A percentile compares a stretch with the other conserved stretches of the same genome.
phyloP scores from a whole-genome alignment of 306 rosid genomes.

The Trifolium pratense region DNA sequence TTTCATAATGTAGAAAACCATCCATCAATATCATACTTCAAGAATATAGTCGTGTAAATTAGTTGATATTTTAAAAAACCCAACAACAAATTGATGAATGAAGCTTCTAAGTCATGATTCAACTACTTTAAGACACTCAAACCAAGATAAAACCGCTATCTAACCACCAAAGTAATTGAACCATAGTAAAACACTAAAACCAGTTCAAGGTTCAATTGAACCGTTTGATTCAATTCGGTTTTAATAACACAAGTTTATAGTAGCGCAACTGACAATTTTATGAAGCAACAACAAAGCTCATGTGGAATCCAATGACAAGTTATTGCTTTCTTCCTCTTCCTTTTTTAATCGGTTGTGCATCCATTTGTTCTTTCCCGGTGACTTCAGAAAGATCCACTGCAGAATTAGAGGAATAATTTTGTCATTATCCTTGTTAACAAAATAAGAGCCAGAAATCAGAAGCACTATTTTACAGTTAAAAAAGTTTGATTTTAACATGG shows the following conservation, averaged over 20 bases:
- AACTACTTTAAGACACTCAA: too few species aligned
- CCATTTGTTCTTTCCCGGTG: slow-evolving; percentile 78
- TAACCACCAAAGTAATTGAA: too few species aligned
- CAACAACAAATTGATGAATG: too few species aligned
- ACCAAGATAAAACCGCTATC: too few species aligned
- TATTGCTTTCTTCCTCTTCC: slow-evolving; percentile 89
- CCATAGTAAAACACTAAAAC: background rate
- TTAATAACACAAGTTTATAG: background rate
- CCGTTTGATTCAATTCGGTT: background rate
- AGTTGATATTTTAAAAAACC: too few species aligned
- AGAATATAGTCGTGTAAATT: background rate
- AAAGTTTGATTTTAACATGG: slow-evolving; percentile 29
- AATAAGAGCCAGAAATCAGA: slow-evolving; percentile 31
- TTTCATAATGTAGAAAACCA: too few species aligned
- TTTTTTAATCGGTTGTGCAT: slow-evolving; percentile 73
- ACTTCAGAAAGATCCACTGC: slow-evolving; percentile 80
- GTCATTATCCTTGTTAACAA: background rate
- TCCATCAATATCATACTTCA: too few species aligned
- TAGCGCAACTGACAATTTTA: too few species aligned
- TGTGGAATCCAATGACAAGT: background rate
- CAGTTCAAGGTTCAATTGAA: background rate
- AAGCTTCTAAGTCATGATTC: too few species aligned
- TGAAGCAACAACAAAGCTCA: background rate
- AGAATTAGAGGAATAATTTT: slow-evolving; percentile 18
- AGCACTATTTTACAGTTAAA: slow-evolving; percentile 21